phyloP scores from a whole-genome alignment of 352 stramenopile species.

The Globisporangium nunn region DNA sequence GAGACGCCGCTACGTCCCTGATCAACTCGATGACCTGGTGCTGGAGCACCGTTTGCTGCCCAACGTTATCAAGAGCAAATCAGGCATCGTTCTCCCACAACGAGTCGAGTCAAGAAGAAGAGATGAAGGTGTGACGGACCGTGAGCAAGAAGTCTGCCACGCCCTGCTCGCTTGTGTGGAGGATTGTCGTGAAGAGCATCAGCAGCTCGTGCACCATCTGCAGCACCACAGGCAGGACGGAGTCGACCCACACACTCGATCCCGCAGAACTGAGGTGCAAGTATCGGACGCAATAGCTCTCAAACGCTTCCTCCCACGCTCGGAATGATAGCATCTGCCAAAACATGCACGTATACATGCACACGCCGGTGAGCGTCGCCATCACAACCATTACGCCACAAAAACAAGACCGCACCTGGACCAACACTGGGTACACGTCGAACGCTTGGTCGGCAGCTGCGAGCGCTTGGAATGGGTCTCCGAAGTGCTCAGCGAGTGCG shows the following conservation, averaged over 20 bases:
- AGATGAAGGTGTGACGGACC: conserved; percentile 12
- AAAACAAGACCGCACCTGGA: conserved; percentile 22
- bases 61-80: not conserved
- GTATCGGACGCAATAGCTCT: conserved; percentile 19
- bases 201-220: conserved; percentile 28
- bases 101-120: not conserved
- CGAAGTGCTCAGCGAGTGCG: conserved; percentile 20
- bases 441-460: conserved; percentile 17
- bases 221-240: conserved; percentile 32
- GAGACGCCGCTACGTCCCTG: conserved; percentile 19
- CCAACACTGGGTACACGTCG: conserved; percentile 28
- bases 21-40: conserved; percentile 36
- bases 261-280: conserved; percentile 19
- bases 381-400: not conserved
- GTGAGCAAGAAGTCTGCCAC: conserved; percentile 22
- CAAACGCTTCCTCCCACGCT: conserved; percentile 25
- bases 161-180: conserved; percentile 13
- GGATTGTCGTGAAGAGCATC: conserved; percentile 28
- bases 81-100: not conserved
- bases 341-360: not conserved
- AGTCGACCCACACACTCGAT: conserved; percentile 17
- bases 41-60: conserved; percentile 36
- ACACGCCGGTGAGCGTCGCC: not conserved
- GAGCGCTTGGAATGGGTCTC: conserved; percentile 22
- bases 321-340: conserved; percentile 37